Evolutionary conservation across 805 yeast genomes (phyloP), one percentile per base, ranked within the genome.

Genomic region (Suhomyces xylopsoci): DNA sequence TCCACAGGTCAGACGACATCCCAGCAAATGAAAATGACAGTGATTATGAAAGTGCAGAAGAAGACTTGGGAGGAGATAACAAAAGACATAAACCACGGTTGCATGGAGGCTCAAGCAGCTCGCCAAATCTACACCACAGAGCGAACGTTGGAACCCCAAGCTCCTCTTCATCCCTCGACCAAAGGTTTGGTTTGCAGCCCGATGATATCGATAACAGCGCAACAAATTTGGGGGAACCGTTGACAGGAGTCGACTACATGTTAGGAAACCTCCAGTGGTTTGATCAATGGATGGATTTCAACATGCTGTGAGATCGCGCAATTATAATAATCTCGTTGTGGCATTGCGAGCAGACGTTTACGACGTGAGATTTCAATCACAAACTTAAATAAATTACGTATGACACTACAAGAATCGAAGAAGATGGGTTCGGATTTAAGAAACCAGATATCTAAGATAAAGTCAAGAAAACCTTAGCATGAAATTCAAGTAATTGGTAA

Each of bases 201-300:
- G 41, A 30, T 10, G 24, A 30, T 15, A 1, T 12, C 7, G 41
- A 30, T 12, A 32, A 30, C 26, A 12, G 4, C 10, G 17, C 24
- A 15, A 30, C 38, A 10, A 20, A 19, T n/a, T 36, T 22, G 41
- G 41, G 34, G 24, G n/a, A 12, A 10, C 22, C 43, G 5, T 20
- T 40, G 47, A 50, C 49, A 20, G 51, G 45, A 9, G 50, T 48
- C 9, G 55, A 51, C 26, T 49, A 55, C 15, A 41, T 79, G 22
- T 62, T 79, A 22, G 75, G 76, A 1, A 79, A 78, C 52, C 60
- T 81, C 52, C 78, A 71, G 55, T 81, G 85, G 85, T 81, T 81
- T 53, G 84, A 81, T 60, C 81, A 79, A 61, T 78, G 81, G 81
- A 65, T 71, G 24, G 73, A 72, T 51, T 63, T 66, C 45, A 60